phyloP scores from a whole-genome alignment of 2,329 filamentous ascomycete genomes.

The Tolypocladium amazonense region DNA sequence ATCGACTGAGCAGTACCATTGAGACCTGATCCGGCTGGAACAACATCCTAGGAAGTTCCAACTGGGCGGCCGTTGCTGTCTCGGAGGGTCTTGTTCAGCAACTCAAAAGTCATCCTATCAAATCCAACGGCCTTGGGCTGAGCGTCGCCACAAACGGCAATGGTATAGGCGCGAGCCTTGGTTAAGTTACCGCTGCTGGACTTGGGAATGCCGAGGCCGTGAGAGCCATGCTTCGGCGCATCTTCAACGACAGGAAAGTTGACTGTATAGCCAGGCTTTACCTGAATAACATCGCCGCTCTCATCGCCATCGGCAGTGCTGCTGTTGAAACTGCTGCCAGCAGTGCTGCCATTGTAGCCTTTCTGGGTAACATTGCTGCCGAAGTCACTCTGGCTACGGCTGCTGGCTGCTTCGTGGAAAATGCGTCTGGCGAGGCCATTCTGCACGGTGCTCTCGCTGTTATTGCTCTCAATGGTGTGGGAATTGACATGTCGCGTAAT shows the following conservation, averaged over 20 bases:
- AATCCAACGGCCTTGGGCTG: not conserved
- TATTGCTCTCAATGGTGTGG: not conserved
- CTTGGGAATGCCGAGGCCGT: not conserved
- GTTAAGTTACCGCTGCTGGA: not conserved
- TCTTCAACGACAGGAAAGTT: not conserved
- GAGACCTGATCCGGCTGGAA: constrained; percentile 1
- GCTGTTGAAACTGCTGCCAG: not conserved
- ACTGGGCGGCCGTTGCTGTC: constrained; percentile 1
- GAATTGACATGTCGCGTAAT: not conserved
- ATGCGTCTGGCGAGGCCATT: not conserved
- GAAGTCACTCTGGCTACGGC: not conserved
- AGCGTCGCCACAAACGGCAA: not conserved
- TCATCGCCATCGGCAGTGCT: not conserved
- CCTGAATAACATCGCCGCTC: no score
- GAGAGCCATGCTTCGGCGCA: not conserved
- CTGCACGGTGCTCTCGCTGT: not conserved
- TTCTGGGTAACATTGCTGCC: not conserved
- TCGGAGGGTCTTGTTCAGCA: constrained; percentile 3
- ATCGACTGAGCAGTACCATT: not conserved
- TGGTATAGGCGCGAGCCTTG: not conserved
- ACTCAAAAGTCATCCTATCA: constrained; percentile 1
- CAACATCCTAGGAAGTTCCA: constrained; percentile 8
- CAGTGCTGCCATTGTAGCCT: not conserved
- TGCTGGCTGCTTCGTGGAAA: not conserved
- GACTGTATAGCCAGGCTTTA: not conserved